Conservation (phyloP, 306 rosid genomes). For the Ziziphus jujuba region DNA sequence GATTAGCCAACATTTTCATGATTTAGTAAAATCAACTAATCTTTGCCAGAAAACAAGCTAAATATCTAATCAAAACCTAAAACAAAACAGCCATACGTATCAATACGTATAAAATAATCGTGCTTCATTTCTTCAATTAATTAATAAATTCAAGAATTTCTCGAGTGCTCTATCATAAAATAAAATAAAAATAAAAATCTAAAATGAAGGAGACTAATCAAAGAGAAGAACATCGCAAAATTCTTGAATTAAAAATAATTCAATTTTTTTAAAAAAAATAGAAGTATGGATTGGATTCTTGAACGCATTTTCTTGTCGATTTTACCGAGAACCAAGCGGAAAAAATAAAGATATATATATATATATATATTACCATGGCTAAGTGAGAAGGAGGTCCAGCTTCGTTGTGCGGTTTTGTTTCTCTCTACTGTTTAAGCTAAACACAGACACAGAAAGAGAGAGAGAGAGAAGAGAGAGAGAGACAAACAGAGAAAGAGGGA, state of each 20-base stretch:
- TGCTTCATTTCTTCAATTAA: neutral
- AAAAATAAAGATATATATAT: slow-evolving; percentile 19
- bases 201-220: neutral
- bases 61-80: slow-evolving; percentile 1
- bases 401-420: neutral
- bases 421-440: neutral
- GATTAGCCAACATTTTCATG: neutral
- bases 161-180: too few species aligned
- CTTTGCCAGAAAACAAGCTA: neutral
- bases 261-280: too few species aligned
- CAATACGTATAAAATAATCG: neutral
- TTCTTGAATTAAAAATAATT: too few species aligned
- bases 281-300: neutral
- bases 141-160: too few species aligned
- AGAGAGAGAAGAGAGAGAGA: neutral
- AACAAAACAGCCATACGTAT: neutral
- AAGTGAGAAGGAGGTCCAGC: neutral
- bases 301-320: neutral
- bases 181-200: too few species aligned
- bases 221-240: neutral
- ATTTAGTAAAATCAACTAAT: neutral
- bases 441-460: neutral
- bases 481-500: neutral
- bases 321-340: slow-evolving; percentile 7
- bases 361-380: slow-evolving; percentile 37